A percentile compares a stretch with the other conserved stretches of the same genome.
These are phyloP conservation scores for Carallia brachiata DNA, from an alignment of 345 rosid species.

Conservation along the genomic window DNA sequence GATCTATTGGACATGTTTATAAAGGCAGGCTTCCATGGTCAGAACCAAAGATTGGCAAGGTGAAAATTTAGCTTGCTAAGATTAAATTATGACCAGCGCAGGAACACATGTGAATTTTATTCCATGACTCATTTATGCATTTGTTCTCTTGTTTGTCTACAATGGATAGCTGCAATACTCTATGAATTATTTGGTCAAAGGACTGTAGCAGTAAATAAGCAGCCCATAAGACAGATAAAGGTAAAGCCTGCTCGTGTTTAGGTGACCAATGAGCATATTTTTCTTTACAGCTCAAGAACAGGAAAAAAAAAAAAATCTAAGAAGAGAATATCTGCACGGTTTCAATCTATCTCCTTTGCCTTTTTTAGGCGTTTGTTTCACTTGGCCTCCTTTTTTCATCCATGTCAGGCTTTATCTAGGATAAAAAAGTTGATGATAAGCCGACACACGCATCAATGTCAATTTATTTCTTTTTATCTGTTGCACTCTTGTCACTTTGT, in stretches of 20 bases:
- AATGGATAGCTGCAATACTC: slow-evolving; percentile 68
- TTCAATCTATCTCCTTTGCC: too few relatives aligned
- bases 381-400: neutral
- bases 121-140: slow-evolving; percentile 9
- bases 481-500: too few relatives aligned
- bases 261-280: slow-evolving; percentile 43
- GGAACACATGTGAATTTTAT: neutral
- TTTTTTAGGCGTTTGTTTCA: neutral
- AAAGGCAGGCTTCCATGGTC: slow-evolving; percentile 90
- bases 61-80: slow-evolving; percentile 18
- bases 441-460: neutral
- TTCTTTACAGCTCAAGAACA: neutral
- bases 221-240: slow-evolving; percentile 81
- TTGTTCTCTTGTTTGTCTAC: slow-evolving; percentile 35
- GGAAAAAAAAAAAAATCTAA: too few relatives aligned
- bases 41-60: slow-evolving; percentile 83
- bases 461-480: slow-evolving; percentile 36
- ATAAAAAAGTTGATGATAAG: slow-evolving; percentile 49
- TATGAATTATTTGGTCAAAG: slow-evolving; percentile 80
- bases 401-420: too few relatives aligned
- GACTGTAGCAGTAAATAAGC: slow-evolving; percentile 86
- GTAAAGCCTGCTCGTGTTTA: slow-evolving; percentile 83
- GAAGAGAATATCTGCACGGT: neutral
- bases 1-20: slow-evolving; percentile 67
- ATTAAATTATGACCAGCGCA: neutral